Evolutionary conservation across 225 moss, liverwort and hornwort genomes (phyloP).

Genomic region (Straminergon stramineum): DNA sequence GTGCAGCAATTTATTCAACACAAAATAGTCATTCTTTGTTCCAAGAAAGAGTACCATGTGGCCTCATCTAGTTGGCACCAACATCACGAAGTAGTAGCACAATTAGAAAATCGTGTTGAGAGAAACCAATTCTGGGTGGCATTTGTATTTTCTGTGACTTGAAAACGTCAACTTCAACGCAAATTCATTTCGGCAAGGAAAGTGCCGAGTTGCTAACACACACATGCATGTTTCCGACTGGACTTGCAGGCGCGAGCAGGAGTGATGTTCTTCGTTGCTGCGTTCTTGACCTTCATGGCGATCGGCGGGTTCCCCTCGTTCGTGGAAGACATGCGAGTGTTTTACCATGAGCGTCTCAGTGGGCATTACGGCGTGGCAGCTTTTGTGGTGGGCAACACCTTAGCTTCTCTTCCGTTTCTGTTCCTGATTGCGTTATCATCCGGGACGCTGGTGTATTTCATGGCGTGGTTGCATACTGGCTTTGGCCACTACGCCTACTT

Average conservation of each 20-base stretch:
- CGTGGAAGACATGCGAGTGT: slow-evolving; percentile 50
- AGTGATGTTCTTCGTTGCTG: slow-evolving; percentile 30
- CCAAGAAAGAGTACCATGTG: background rate
- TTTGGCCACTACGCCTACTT: slow-evolving; percentile 45
- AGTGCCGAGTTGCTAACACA: background rate
- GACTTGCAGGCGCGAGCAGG: slow-evolving; percentile 19
- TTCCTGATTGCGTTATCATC: slow-evolving; percentile 35
- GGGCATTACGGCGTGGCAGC: slow-evolving; percentile 48
- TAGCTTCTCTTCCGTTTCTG: slow-evolving; percentile 36
- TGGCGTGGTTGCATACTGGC: slow-evolving; percentile 39
- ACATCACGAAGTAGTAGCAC: background rate
- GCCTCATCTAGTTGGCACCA: background rate
- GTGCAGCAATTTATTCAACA: too few relatives aligned
- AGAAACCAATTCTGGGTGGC: background rate
- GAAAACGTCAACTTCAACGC: background rate
- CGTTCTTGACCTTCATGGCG: slow-evolving; percentile 48
- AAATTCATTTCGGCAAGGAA: background rate
- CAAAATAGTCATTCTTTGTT: background rate
- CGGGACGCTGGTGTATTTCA: slow-evolving; percentile 25
- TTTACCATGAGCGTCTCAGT: slow-evolving; percentile 36
- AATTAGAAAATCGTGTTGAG: background rate
- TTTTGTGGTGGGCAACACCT: slow-evolving; percentile 41
- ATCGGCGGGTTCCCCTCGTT: slow-evolving; percentile 56
- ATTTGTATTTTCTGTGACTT: background rate
- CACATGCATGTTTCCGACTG: background rate